Conservation (phyloP, 2,329 filamentous ascomycete species). For the Microthyrium microscopicum region DNA sequence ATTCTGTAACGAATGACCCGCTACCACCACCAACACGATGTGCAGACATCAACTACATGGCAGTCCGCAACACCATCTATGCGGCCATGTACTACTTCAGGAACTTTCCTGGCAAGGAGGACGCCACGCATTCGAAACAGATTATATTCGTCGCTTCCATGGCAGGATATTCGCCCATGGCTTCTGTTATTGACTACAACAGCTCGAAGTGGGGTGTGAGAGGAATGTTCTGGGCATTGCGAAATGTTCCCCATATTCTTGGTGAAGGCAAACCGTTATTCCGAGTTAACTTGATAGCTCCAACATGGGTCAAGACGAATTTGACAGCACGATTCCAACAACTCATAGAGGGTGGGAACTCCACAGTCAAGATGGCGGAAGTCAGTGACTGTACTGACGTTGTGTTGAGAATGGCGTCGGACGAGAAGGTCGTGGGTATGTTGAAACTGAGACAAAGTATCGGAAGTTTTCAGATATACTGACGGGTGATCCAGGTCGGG, state of each 20-base stretch:
- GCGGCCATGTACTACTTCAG: constrained; percentile 19
- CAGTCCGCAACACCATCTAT: constrained; percentile 11
- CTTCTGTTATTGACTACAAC: constrained; percentile 13
- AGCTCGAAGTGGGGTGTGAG: constrained; percentile 16
- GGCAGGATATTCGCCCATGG: constrained; percentile 14
- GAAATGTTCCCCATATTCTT: constrained; percentile 9
- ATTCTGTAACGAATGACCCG: constrained; percentile 4
- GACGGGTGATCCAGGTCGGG: too few species aligned
- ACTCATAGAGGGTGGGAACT: not conserved
- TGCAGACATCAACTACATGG: constrained; percentile 12
- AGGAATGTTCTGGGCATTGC: constrained; percentile 13
- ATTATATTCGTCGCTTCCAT: constrained; percentile 14
- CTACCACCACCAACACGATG: constrained; percentile 13
- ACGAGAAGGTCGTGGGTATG: constrained; percentile 1
- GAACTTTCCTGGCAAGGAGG: not conserved
- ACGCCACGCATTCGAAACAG: constrained; percentile 9
- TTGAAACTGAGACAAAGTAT: too few species aligned
- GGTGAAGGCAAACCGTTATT: constrained; percentile 1
- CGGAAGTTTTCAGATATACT: too few species aligned
- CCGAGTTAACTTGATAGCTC: constrained; percentile 3
- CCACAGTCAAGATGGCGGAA: not conserved
- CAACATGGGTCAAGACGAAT: constrained; percentile 2
- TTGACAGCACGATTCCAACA: not conserved
- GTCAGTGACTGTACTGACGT: constrained; percentile 1
- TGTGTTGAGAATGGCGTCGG: constrained; percentile 3